Conservation (phyloP, 2,329 filamentous ascomycete species). For the Fusarium keratoplasticum region DNA sequence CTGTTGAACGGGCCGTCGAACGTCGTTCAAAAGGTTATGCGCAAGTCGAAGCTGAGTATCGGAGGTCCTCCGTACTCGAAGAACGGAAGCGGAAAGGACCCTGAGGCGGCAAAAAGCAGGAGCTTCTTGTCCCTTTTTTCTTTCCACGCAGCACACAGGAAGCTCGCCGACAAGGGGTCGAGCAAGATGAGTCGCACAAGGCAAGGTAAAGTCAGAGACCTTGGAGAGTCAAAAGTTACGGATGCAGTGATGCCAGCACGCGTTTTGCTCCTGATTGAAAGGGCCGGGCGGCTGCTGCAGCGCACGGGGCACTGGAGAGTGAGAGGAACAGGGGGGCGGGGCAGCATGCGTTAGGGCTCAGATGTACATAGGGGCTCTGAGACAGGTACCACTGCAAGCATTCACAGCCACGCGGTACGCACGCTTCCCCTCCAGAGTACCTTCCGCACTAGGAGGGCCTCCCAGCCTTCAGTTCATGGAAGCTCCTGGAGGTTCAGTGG, state of each 20-base stretch:
- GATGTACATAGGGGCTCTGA: slow-evolving; percentile 29
- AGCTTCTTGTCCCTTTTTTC: slow-evolving; percentile 29
- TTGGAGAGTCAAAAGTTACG: slow-evolving; percentile 39
- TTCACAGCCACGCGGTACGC: slow-evolving; percentile 9
- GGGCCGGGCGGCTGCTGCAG: slow-evolving; percentile 42
- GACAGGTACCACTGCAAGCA: slow-evolving; percentile 7
- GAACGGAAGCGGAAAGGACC: slow-evolving; percentile 25
- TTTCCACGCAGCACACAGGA: slow-evolving; percentile 25
- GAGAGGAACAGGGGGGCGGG: slow-evolving; percentile 40
- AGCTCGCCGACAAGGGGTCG: slow-evolving; percentile 41
- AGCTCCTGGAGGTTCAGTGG: slow-evolving; percentile 36
- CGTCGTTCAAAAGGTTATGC: slow-evolving; percentile 26
- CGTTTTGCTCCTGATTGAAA: slow-evolving; percentile 48
- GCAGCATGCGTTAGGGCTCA: slow-evolving; percentile 28
- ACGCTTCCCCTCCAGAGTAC: slow-evolving; percentile 14
- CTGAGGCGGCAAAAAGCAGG: slow-evolving; percentile 30
- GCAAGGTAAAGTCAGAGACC: slow-evolving; percentile 35
- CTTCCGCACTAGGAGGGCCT: slow-evolving; percentile 19
- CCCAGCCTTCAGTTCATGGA: slow-evolving; percentile 38
- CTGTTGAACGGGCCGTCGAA: slow-evolving; percentile 21
- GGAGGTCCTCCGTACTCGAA: slow-evolving; percentile 35
- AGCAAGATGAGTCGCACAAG: slow-evolving; percentile 36
- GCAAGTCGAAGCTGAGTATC: slow-evolving; percentile 36
- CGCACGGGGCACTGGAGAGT: slow-evolving; percentile 41
- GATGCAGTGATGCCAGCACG: slow-evolving; percentile 48